Evolutionary conservation across 257 asterid species (phyloP).

Genomic region (Ilex asprella): DNA sequence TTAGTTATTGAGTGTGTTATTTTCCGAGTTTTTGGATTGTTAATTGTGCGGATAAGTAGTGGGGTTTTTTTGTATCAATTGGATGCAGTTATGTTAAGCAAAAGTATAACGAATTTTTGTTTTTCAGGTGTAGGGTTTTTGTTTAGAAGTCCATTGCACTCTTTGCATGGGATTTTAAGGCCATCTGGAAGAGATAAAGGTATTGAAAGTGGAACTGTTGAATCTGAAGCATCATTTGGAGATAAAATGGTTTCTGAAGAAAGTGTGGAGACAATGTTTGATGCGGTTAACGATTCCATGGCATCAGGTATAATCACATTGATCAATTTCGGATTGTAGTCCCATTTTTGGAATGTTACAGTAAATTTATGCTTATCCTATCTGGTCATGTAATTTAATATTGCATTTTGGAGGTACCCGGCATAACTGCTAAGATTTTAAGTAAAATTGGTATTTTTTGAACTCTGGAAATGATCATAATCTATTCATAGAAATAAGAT

Average conservation of each 20-base stretch:
- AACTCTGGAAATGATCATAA: no score
- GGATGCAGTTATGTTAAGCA: background rate
- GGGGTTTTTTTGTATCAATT: no score
- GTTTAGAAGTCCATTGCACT: slow-evolving; percentile 26
- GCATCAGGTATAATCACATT: slow-evolving; percentile 35
- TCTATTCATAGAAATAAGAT: no score
- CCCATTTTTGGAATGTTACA: background rate
- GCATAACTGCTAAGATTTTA: no score
- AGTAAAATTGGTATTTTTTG: no score
- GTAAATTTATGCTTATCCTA: background rate
- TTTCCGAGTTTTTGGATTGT: no score
- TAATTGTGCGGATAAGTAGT: no score
- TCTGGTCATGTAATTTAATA: no score
- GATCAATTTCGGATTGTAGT: slow-evolving; percentile 1
- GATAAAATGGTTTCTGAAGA: slow-evolving; percentile 30
- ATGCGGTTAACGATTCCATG: slow-evolving; percentile 17
- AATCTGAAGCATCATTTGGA: slow-evolving; percentile 24
- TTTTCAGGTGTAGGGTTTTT: slow-evolving; percentile 41
- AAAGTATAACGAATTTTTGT: slow-evolving; percentile 2
- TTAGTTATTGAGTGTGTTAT: no score
- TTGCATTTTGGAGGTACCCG: no score
- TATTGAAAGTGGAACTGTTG: slow-evolving; percentile 23
- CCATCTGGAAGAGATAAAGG: slow-evolving; percentile 24
- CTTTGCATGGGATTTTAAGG: slow-evolving; percentile 19
- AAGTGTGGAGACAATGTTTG: slow-evolving; percentile 18